Base-by-base conservation (phyloP, 2,329 filamentous ascomycete genomes). In the Colletotrichum nymphaeae region DNA sequence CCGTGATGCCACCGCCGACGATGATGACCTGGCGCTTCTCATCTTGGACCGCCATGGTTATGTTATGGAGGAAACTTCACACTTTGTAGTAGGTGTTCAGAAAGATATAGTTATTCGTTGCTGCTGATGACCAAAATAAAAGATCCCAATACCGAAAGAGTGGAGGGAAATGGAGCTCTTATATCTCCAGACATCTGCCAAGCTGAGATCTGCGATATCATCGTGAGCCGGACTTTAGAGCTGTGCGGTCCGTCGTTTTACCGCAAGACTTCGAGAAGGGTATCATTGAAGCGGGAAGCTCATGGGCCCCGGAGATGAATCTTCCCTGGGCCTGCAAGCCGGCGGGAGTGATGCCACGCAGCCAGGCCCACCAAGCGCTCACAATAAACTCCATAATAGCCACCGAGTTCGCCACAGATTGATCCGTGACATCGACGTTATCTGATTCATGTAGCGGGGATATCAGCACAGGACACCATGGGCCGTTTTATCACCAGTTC, bases 1-100 rank as follows among this genome's bases (percentile, higher is more conserved):
- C 74, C 0, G 76, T 76, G 56, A 77, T 77, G 11, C 77, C 77
- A 8, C 73, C 77, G 1, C 77, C 77, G 30, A 77, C 75, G n/a
- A 78, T 76, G 63, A 78, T 70, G 62, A 78, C 63, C 26, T 75
- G 69, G 8, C 35, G 66, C 6, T 73, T 70, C 8, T 30, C 22
- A 12, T 73, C 60, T 24, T 46, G 9, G 28, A 49, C 28, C 9
- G 67, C 46, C 70, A 73, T 73, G 32, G 32, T 9, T 11, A 19
- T n/a, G 30, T 12, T 8, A 55, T 1, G 6, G 28, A 19, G 3
- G 2, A 7, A 32, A 16, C 9, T 12, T 4, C 5, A 52, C 1
- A 53, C 14, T 35, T 14, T 16, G 37, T 16, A 7, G 19, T 9
- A 2, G 9, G 49, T 59, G 12, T 24, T 19, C 4, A n/a, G 30